Conservation (phyloP, 2,329 filamentous ascomycete species). For the Phaeophleospora eucalypticola region DNA sequence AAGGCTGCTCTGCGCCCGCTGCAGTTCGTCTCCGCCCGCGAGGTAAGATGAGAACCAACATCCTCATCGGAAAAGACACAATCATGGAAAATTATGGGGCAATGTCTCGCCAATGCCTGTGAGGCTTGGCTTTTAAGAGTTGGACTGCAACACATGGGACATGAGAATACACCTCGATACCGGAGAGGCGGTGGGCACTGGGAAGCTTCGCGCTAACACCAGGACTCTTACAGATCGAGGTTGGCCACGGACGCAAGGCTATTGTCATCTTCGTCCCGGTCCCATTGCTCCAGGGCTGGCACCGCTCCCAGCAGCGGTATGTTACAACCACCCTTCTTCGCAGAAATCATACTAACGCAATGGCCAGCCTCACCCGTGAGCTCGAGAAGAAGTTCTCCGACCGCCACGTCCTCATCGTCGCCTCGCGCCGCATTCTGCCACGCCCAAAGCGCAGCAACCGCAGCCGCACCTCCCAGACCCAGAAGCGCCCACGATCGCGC, state of each 20-base stretch:
- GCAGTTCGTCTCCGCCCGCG: slow-evolving; percentile 97
- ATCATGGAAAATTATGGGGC: background rate
- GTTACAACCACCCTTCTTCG: slow-evolving; percentile 34
- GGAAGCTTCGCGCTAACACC: slow-evolving; percentile 53
- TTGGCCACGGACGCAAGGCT: slow-evolving; percentile 99
- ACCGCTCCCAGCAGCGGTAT: slow-evolving; percentile 99
- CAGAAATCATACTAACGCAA: slow-evolving; percentile 14
- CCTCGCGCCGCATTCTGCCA: slow-evolving; percentile 96
- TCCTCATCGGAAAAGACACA: background rate
- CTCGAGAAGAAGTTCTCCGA: slow-evolving; percentile 99
- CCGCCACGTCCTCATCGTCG: slow-evolving; percentile 98
- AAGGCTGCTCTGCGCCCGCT: slow-evolving; percentile 93
- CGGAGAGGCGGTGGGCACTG: slow-evolving; percentile 56
- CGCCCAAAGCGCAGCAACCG: slow-evolving; percentile 97
- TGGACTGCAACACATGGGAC: too few relatives aligned
- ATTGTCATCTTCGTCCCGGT: slow-evolving; percentile 99
- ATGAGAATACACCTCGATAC: slow-evolving; percentile 13
- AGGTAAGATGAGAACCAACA: slow-evolving; percentile 68
- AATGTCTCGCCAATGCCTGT: slow-evolving; percentile 12
- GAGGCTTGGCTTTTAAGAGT: slow-evolving; percentile 5
- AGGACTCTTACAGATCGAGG: slow-evolving; percentile 81
- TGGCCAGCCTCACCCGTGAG: slow-evolving; percentile 86
- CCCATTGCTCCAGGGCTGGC: slow-evolving; percentile 96
- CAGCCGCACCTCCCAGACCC: slow-evolving; percentile 91
- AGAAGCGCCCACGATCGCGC: slow-evolving; percentile 97